Evolutionary conservation across 441 rosid genomes (phyloP), one percentile per base, ranked within the genome.

Genomic region (Populus hybrid): DNA sequence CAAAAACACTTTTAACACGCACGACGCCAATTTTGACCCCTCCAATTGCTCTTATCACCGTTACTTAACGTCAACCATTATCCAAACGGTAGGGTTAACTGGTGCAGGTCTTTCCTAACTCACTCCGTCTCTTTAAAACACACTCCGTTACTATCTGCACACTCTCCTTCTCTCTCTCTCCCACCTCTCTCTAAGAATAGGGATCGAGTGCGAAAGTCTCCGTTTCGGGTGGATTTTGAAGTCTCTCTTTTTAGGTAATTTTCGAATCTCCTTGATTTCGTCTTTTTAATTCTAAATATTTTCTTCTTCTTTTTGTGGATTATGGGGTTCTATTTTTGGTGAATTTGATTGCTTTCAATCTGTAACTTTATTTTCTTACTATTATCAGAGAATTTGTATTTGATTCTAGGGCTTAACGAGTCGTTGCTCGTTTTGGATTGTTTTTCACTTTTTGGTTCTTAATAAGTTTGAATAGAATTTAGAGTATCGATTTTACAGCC

Each of bases 11-110:
- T 21, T 32, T 34, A 24, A 69, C 66, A 46, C 16, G 36, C 8
- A 57, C 35, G 89, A 79, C 87, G 83, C 85, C 90, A 11, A 69
- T 77, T 84, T 80, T 86, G 89, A 85, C 87, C 71, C 72, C 63
- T 32, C 32, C 50, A 34, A 35, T 71, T 35, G 63, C 72, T 72
- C 10, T 72, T 32, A 8, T 70, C 34, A 75, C 81, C 78, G 86
- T 87, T 80, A 82, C 16, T 6, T 79, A 82, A 82, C 88, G 81
- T 9, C 89, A 76, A 86, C 73, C 73, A 11, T 24, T 24, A 35
- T 67, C 2, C 9, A 67, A 68, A 79, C 86, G 85, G 82, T 71
- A 75, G 74, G 78, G 81, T 77, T 75, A 67, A 61, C 84, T 11
- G 38, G 10, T 16, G 30, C 67, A 7, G 68, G 63, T 67, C 57